Conservation (phyloP, 352 stramenopile genomes). For the Pythium dissotocum region DNA sequence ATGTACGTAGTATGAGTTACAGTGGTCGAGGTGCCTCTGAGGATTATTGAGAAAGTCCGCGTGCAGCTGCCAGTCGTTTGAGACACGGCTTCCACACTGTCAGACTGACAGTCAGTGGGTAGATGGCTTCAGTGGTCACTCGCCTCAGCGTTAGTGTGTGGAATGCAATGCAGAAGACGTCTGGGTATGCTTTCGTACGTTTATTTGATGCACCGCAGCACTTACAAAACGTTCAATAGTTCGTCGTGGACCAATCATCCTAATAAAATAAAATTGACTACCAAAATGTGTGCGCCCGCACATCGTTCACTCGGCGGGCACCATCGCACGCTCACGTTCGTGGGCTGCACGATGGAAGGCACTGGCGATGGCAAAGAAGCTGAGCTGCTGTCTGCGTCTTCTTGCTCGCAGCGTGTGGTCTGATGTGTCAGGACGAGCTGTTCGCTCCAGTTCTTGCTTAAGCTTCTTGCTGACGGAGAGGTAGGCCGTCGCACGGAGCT, state of each 20-base stretch:
- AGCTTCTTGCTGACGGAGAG: constrained; percentile 74
- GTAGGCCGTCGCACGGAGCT: constrained; percentile 46
- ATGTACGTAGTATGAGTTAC: neutral
- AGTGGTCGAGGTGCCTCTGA: too few species aligned
- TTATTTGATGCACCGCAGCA: neutral
- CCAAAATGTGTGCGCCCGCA: neutral
- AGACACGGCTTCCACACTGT: neutral
- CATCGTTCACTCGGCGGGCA: constrained; percentile 19
- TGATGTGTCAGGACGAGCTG: constrained; percentile 39
- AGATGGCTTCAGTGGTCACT: neutral
- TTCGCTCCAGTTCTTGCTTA: constrained; percentile 66
- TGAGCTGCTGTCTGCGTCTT: constrained; percentile 70
- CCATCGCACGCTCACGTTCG: constrained; percentile 51
- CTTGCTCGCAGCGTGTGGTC: constrained; percentile 48
- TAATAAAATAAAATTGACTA: constrained; percentile 1
- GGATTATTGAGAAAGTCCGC: neutral
- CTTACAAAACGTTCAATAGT: constrained; percentile 5
- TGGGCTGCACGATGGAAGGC: constrained; percentile 78
- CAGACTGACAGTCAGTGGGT: too few species aligned
- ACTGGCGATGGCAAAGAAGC: constrained; percentile 77
- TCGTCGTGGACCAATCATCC: neutral
- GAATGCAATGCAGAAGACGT: neutral
- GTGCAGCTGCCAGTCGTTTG: neutral
- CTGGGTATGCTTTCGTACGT: neutral
- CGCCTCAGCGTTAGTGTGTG: neutral